Evolutionary conservation across 176 grass and related monocot species (phyloP).

Genomic region (Hordeum vulgare): DNA sequence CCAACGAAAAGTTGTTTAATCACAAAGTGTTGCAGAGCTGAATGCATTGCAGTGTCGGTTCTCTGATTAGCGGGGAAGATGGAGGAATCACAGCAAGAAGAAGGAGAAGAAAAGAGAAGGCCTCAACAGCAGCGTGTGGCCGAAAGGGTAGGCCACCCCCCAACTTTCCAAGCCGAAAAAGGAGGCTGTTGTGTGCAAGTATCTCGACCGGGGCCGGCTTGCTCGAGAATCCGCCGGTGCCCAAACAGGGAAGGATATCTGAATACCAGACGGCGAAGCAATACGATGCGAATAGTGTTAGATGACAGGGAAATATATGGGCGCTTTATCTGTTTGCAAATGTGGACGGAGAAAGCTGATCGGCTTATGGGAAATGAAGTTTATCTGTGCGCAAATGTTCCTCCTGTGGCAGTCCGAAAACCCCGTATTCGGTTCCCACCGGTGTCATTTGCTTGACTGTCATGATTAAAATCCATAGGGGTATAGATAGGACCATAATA

Average conservation of each 20-base stretch:
- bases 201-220: slow-evolving; percentile 32
- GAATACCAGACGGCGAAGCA: slow-evolving; percentile 46
- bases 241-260: slow-evolving; percentile 38
- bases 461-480: slow-evolving; percentile 16
- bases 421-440: slow-evolving; percentile 19
- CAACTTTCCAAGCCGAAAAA: slow-evolving; percentile 49
- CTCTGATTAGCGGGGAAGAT: slow-evolving; percentile 36
- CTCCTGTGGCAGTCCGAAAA: slow-evolving; percentile 31
- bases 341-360: slow-evolving; percentile 26
- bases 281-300: slow-evolving; percentile 19
- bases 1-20: slow-evolving; percentile 38
- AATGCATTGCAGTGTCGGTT: slow-evolving; percentile 58
- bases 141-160: slow-evolving; percentile 60
- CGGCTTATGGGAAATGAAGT: slow-evolving; percentile 22
- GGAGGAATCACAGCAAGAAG: slow-evolving; percentile 43
- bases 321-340: slow-evolving; percentile 11
- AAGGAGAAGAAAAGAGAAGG: too few species aligned
- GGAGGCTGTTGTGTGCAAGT: slow-evolving; percentile 45
- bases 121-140: slow-evolving; percentile 10
- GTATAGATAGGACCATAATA: not conserved
- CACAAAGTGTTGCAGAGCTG: slow-evolving; percentile 41
- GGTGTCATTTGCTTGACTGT: slow-evolving; percentile 22
- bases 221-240: slow-evolving; percentile 33
- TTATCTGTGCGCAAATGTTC: not conserved
- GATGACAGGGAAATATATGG: not conserved